A percentile compares a stretch with the other conserved stretches of the same genome.
These are phyloP conservation scores for Scortechinia acanthostroma DNA, from an alignment of 2,329 filamentous ascomycete genomes.

Conservation along the genomic window DNA sequence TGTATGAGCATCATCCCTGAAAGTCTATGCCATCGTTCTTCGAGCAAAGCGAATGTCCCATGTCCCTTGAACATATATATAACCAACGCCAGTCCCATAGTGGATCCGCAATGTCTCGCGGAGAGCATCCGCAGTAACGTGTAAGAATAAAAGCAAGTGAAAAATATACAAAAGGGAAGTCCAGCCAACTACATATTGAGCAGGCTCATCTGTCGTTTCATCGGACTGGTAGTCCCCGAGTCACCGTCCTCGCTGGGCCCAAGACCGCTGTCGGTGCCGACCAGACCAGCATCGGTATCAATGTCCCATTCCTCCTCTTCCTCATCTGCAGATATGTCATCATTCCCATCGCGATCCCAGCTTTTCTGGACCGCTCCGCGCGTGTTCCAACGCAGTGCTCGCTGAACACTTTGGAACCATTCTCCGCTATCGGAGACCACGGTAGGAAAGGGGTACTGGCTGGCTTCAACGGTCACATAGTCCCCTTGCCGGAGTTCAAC, in stretches of 20 bases:
- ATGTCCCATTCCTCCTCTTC: constrained; percentile 2
- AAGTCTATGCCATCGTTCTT: no score
- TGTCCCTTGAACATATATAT: no score
- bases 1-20: no score
- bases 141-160: background rate
- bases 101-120: no score
- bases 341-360: constrained; percentile 59
- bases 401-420: constrained; percentile 93
- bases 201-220: background rate
- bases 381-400: constrained; percentile 91
- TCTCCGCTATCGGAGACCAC: constrained; percentile 83
- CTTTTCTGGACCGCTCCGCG: constrained; percentile 86
- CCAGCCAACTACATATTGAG: background rate
- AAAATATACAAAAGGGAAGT: background rate
- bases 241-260: constrained; percentile 1
- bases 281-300: background rate
- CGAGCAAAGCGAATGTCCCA: no score
- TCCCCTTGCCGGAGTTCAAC: constrained; percentile 89
- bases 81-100: no score
- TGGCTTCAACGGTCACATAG: constrained; percentile 90
- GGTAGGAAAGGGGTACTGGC: constrained; percentile 93
- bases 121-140: no score
- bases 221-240: background rate
- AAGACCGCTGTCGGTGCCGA: background rate
- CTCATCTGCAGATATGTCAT: constrained; percentile 38